Base-by-base conservation (phyloP, 768 basidiomycete genomes). In the Lactifluus subvellereus region DNA sequence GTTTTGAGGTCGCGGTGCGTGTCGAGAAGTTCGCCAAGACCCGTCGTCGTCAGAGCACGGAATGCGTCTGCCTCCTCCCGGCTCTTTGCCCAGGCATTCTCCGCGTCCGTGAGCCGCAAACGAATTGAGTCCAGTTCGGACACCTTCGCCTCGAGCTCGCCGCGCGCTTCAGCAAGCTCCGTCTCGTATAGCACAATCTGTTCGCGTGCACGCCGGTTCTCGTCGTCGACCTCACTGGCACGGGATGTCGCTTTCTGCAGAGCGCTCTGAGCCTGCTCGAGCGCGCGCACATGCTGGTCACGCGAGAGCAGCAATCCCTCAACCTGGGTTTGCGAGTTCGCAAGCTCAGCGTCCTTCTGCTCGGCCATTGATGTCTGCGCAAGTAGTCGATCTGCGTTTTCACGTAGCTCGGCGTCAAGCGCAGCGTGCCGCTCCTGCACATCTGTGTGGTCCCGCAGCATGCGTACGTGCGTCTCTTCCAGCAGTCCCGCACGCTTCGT, bases 31-130 rank as follows among this genome's bases (percentile, higher is more conserved):
- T 95, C 85, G 27, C 93, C 94, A 3, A 97, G 81, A 69, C 87
- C 83, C 52, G 87, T 85, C 2, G 92, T 96, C 2, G 94, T 94
- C 56, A 94, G 77, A 22, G 89, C 88, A 58, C 94, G 80, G 73
- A 94, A 86, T 2, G 89, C 85, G 72, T 97, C 95, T 3, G 94
- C 92, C 77, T 98, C 94, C 75, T 95, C 89, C 14, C 94, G 85
- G 48, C 93, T 92, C 73, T 93, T 90, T 30, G 89, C 84, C 87
- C 94, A 97, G 9, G 89, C 85, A 71, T 89, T 93, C 76, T 97
- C 95, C 48, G 88, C 86, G 58, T 95, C 91, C 30, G 82, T 77
- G 48, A 95, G 75, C 59, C 88, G 80, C 10, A 79, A 75, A 50
- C 84, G 82, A 6, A 86, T 79, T 9, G 83, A 74, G 64, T 95